Evolutionary conservation across 1,284 basidiomycete genomes (phyloP).

Genomic region (Fomitiporia mediterranea): DNA sequence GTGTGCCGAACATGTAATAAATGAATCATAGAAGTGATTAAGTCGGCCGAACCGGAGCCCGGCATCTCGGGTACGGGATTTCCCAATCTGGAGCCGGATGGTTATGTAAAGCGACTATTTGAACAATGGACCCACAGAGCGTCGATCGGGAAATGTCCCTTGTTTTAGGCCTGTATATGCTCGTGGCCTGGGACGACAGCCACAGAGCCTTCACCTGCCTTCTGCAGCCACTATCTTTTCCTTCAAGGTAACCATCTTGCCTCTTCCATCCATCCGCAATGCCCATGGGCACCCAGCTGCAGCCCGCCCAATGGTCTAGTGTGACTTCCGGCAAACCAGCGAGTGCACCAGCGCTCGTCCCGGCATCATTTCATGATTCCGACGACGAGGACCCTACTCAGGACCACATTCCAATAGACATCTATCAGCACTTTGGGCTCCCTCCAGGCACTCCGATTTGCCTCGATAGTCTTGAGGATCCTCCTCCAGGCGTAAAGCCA

Average conservation of each 20-base stretch:
- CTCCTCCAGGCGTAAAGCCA: slow-evolving; percentile 47
- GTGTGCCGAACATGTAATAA: neutral
- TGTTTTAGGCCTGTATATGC: too few relatives aligned
- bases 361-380: slow-evolving; percentile 17
- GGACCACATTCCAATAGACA: slow-evolving; percentile 12
- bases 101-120: too few relatives aligned
- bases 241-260: neutral
- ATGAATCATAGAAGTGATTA: too few relatives aligned
- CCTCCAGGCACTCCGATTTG: slow-evolving; percentile 34
- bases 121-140: too few relatives aligned
- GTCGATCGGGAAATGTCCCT: too few relatives aligned
- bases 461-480: slow-evolving; percentile 49
- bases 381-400: slow-evolving; percentile 8
- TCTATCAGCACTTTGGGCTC: slow-evolving; percentile 16
- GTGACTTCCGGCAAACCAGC: neutral
- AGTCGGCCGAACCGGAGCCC: too few relatives aligned
- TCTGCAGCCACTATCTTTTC: neutral
- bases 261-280: neutral
- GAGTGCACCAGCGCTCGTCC: slow-evolving; percentile 10
- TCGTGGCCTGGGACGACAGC: too few relatives aligned
- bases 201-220: neutral
- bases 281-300: neutral
- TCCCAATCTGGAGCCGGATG: too few relatives aligned
- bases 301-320: neutral
- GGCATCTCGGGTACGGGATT: too few relatives aligned